A percentile compares a stretch with the other conserved stretches of the same genome.
Evolutionary conservation across 225 moss, liverwort and hornwort genomes (phyloP).

Genomic region (Rhytidiadelphus loreus): DNA sequence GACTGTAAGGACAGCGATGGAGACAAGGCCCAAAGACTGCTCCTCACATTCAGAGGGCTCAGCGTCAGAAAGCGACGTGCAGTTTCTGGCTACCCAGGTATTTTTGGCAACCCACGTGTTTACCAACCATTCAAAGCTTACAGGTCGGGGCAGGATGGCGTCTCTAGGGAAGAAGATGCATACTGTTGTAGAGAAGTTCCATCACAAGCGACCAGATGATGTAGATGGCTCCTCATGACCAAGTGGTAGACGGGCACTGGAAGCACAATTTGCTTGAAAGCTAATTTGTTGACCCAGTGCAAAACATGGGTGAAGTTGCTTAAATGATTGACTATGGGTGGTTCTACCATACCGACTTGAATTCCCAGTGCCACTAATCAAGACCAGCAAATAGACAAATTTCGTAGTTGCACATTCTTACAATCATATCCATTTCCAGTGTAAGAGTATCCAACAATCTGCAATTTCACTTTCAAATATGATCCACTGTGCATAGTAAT

Average conservation of each 20-base stretch:
- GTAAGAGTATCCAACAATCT: too few relatives aligned
- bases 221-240: conserved; percentile 1
- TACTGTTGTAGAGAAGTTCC: conserved; percentile 52
- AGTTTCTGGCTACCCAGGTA: conserved; percentile 29
- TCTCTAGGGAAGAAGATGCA: conserved; percentile 55
- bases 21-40: background rate
- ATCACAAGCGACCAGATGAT: conserved; percentile 29
- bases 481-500: too few relatives aligned
- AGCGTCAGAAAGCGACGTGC: conserved; percentile 22
- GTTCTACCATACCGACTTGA: too few relatives aligned
- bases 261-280: background rate
- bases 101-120: background rate
- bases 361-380: too few relatives aligned
- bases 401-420: too few relatives aligned
- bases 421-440: too few relatives aligned
- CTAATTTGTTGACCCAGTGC: background rate
- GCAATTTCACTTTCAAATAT: too few relatives aligned
- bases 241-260: background rate
- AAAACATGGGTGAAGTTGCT: too few relatives aligned
- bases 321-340: too few relatives aligned
- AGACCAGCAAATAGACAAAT: too few relatives aligned
- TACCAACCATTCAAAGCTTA: background rate
- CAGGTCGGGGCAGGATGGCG: conserved; percentile 43
- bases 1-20: background rate
- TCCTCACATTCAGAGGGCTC: conserved; percentile 22